These are phyloP conservation scores for Camellia oleifera DNA, from an alignment of 179 eudicot species.

Conservation along the genomic window DNA sequence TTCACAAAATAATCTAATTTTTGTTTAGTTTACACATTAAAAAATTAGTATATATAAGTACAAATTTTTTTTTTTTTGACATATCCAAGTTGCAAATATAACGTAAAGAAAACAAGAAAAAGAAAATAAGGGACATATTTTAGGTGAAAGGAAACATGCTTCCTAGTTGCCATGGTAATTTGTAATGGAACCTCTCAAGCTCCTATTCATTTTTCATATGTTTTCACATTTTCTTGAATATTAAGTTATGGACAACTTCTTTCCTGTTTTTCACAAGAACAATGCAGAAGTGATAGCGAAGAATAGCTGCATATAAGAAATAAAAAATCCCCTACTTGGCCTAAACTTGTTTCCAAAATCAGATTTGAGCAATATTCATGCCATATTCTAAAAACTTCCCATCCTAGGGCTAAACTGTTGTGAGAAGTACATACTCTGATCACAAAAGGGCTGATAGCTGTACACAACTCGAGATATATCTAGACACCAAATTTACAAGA, in stretches of 20 bases:
- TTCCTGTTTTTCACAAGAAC: background rate
- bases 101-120: too few relatives aligned
- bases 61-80: too few relatives aligned
- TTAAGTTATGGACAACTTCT: background rate
- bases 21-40: too few relatives aligned
- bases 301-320: background rate
- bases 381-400: background rate
- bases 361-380: background rate
- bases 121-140: too few relatives aligned
- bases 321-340: background rate
- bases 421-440: background rate
- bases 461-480: background rate
- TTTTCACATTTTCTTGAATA: background rate
- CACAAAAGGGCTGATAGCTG: background rate
- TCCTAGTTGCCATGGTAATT: too few relatives aligned
- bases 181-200: too few relatives aligned
- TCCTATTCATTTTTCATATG: too few relatives aligned
- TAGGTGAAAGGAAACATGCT: too few relatives aligned
- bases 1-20: too few relatives aligned
- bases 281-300: too few relatives aligned
- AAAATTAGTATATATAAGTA: too few relatives aligned
- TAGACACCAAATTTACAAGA: background rate
- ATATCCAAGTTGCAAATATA: too few relatives aligned
- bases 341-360: background rate
- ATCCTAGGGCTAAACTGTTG: background rate